A percentile compares a stretch with the other conserved stretches of the same genome.
phyloP scores from a whole-genome alignment of 805 yeast genomes.

The Teunomyces stri region DNA sequence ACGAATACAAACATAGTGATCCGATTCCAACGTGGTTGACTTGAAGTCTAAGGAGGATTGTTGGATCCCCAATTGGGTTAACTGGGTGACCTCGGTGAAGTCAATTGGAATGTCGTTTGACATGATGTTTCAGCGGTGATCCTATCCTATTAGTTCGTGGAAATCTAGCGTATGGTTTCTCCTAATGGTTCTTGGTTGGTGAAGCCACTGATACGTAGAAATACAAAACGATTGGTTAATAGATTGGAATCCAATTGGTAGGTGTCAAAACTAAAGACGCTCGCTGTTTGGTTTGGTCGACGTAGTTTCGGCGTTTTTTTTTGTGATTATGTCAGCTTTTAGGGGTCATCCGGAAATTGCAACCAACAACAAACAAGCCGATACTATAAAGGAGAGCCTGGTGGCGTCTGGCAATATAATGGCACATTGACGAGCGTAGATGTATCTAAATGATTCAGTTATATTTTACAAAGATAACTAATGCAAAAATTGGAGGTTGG shows the following conservation, averaged over 20 bases:
- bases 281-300: constrained; percentile 5
- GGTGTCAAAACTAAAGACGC: neutral
- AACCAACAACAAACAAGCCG: neutral
- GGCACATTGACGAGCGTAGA: too few species aligned
- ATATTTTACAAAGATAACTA: too few species aligned
- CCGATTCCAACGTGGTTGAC: constrained; percentile 93
- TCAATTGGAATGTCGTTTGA: constrained; percentile 83
- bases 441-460: too few species aligned
- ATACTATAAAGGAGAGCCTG: neutral
- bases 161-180: neutral
- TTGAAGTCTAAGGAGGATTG: constrained; percentile 84
- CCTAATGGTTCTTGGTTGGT: neutral
- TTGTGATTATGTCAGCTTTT: neutral
- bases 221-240: constrained; percentile 2
- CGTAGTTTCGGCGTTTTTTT: neutral
- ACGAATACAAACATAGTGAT: constrained; percentile 81
- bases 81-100: constrained; percentile 91
- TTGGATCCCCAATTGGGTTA: constrained; percentile 81
- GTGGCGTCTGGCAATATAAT: too few species aligned
- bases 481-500: too few species aligned
- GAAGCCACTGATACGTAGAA: constrained; percentile 1
- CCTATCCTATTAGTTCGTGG: constrained; percentile 1
- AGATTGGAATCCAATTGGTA: constrained; percentile 5
- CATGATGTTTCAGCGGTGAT: constrained; percentile 3
- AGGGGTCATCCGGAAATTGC: neutral